phyloP scores from a whole-genome alignment of 2,329 filamentous ascomycete genomes.

The Talaromyces pinophilus region DNA sequence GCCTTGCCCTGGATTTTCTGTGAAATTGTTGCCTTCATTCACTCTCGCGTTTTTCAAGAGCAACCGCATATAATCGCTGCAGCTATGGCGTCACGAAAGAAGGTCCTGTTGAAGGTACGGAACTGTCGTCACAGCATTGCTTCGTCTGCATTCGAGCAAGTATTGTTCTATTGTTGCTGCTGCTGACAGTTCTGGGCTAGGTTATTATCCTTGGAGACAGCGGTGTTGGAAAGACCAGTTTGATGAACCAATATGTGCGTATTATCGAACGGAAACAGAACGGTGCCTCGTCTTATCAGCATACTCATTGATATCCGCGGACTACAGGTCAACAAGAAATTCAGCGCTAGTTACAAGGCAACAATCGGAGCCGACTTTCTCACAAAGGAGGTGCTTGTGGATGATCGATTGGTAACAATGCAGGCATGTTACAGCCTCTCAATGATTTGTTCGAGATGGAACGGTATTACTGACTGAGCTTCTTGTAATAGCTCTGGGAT shows the following conservation, averaged over 20 bases:
- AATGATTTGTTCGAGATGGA: background rate
- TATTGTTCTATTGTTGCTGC: background rate
- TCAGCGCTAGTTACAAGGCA: slow-evolving; percentile 99
- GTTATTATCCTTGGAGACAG: slow-evolving; percentile 99
- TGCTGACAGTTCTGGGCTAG: slow-evolving; percentile 49
- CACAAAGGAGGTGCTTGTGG: slow-evolving; percentile 95
- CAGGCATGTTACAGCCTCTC: slow-evolving; percentile 61
- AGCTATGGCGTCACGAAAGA: slow-evolving; percentile 78
- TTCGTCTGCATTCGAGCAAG: background rate
- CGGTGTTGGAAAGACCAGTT: slow-evolving; percentile 97
- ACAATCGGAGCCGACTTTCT: slow-evolving; percentile 98
- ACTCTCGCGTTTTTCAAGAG: background rate
- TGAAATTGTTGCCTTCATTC: background rate
- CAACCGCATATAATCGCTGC: slow-evolving; percentile 10
- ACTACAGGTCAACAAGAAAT: slow-evolving; percentile 96
- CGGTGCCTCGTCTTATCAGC: slow-evolving; percentile 24
- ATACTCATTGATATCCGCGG: slow-evolving; percentile 19
- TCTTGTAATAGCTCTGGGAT: slow-evolving; percentile 76
- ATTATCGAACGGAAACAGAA: background rate
- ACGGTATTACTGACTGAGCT: slow-evolving; percentile 6
- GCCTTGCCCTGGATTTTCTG: background rate
- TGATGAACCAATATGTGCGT: slow-evolving; percentile 99
- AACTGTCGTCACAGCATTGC: slow-evolving; percentile 24
- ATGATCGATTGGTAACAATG: slow-evolving; percentile 97
- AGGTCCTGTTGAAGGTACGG: slow-evolving; percentile 82